Base-by-base conservation (phyloP, 2,329 filamentous ascomycete genomes). In the Fusarium oligoseptatum region DNA sequence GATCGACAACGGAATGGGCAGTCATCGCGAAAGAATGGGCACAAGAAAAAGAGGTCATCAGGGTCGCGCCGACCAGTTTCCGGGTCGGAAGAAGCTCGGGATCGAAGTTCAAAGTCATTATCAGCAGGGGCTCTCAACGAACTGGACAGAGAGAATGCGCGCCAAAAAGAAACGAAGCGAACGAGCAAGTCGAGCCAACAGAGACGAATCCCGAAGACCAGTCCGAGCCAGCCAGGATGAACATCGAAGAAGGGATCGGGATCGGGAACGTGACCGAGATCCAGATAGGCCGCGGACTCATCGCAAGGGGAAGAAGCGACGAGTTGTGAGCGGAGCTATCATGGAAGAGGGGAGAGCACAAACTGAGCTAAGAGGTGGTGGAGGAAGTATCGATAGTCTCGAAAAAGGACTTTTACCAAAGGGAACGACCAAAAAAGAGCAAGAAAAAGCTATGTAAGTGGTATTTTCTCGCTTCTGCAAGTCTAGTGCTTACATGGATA, bases 271-370 rank as follows among this genome's bases (percentile, higher is more conserved):
- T 34, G 50, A 78, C 22, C 72, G 77, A 48, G 68, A 79, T 50
- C 73, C 72, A 7, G 77, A 75, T 34, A 76, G 64, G 58, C 80
- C 83, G 12, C 80, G 83, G 45, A 85, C 76, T 71, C 81, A 81
- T 15, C 80, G 79, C 62, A 83, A 83, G 60, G 81, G 82, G 48
- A 88, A 87, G 73, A 90, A 90, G 78, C 87, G 87, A 66, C 85
- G 93, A 70, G 86, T 93, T n/a, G 91, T 93, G 22, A 94, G 92
- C 72, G 92, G 92, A 22, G 91, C 91, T 0, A 83, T 92, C 20
- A 84, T 93, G 75, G 93, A 94, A 78, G 92, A 94, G 80, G 92
- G 92, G 0, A 82, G 85, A n/a, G 82, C 82, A 8, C 80, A 75
- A 22, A 81, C 82, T 7, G 82, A 80, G 3, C 63, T 88, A 7